Percentiles rank a stretch among this genome's conserved stretches.
These are phyloP conservation scores for Hyphopichia fennica DNA, from an alignment of 1,139 yeast genomes.

Conservation along the genomic window DNA sequence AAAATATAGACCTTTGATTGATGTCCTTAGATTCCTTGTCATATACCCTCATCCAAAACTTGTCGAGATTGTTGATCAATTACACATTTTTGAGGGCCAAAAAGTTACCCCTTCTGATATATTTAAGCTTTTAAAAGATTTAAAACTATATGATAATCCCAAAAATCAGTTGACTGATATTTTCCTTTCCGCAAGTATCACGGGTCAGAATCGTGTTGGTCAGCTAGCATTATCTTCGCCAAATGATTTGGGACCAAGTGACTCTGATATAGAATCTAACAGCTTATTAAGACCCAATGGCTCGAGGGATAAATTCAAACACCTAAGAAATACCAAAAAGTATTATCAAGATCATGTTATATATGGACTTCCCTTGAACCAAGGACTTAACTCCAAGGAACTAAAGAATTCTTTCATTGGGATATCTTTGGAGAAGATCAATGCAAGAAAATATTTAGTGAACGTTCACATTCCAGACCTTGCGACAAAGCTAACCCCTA, in stretches of 20 bases:
- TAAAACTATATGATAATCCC: constrained; percentile 25
- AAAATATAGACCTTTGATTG: constrained; percentile 22
- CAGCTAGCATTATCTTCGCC: constrained; percentile 20
- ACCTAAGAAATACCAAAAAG: constrained; percentile 21
- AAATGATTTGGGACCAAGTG: constrained; percentile 16
- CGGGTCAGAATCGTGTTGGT: constrained; percentile 21
- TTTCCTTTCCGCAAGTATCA: constrained; percentile 27
- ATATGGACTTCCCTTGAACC: constrained; percentile 25
- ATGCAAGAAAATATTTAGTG: constrained; percentile 29
- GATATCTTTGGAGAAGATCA: constrained; percentile 34
- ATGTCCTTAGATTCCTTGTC: constrained; percentile 29
- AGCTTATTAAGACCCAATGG: constrained; percentile 1
- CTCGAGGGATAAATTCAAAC: constrained; percentile 26
- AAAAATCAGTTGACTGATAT: constrained; percentile 27
- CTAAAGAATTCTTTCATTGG: constrained; percentile 16
- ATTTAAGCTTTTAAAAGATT: constrained; percentile 16
- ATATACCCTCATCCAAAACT: constrained; percentile 34
- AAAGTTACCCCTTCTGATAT: constrained; percentile 15
- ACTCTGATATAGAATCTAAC: constrained; percentile 8
- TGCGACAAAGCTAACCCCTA: constrained; percentile 31
- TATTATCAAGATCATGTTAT: constrained; percentile 26
- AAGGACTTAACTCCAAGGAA: background rate
- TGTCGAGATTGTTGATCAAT: constrained; percentile 12
- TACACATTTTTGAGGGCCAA: constrained; percentile 6
- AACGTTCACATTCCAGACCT: constrained; percentile 49